These are phyloP conservation scores for Macroventuria anomochaeta DNA, from an alignment of 2,329 filamentous ascomycete species.

Conservation along the genomic window DNA sequence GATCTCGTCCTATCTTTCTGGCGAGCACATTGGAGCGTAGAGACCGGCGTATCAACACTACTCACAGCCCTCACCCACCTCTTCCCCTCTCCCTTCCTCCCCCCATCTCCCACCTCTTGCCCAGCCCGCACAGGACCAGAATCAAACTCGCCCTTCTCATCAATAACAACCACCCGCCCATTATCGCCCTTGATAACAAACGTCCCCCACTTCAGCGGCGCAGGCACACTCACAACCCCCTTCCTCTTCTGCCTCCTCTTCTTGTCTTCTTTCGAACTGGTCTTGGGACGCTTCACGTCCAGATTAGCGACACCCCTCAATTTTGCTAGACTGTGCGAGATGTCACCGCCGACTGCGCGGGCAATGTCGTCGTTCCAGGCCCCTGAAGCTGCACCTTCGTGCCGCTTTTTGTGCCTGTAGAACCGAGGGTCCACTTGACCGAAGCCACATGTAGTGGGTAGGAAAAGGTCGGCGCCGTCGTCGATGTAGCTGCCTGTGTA, in stretches of 20 bases:
- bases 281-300: conserved; percentile 1
- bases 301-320: conserved; percentile 18
- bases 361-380: conserved; percentile 31
- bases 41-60: background rate
- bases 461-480: conserved; percentile 35
- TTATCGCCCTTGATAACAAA: conserved; percentile 35
- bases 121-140: no score
- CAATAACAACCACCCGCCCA: conserved; percentile 39
- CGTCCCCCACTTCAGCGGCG: conserved; percentile 28
- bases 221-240: conserved; percentile 22
- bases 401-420: conserved; percentile 23
- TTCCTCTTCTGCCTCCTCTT: conserved; percentile 14
- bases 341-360: conserved; percentile 33
- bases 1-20: no score
- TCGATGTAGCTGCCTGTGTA: conserved; percentile 40
- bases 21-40: no score
- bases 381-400: background rate
- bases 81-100: background rate
- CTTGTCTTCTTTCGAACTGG: background rate
- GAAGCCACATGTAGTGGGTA: conserved; percentile 19
- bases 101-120: background rate
- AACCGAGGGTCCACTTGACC: conserved; percentile 22
- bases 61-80: background rate
- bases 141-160: conserved; percentile 35
- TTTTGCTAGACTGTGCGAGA: conserved; percentile 23